phyloP scores from a whole-genome alignment of 805 yeast species.

The Candida multigemmis region DNA sequence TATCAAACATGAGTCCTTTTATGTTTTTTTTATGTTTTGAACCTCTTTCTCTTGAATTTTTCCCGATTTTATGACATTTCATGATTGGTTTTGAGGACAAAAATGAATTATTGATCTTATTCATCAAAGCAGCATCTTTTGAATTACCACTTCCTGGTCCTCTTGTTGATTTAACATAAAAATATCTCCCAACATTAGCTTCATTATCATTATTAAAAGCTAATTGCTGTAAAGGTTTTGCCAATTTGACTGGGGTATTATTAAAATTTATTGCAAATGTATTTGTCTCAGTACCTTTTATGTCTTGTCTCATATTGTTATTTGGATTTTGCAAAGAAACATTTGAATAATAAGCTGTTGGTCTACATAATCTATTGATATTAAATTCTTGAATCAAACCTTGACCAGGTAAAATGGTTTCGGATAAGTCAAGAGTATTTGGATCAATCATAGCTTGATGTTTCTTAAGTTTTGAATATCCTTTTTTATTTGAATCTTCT shows the following conservation, averaged over 20 bases:
- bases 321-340: background rate
- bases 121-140: conserved; percentile 33
- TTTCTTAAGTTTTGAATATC: conserved; percentile 21
- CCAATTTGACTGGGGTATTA: conserved; percentile 8
- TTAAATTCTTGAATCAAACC: conserved; percentile 35
- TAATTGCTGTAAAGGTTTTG: conserved; percentile 26
- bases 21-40: conserved; percentile 13
- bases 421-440: conserved; percentile 28
- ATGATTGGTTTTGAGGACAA: conserved; percentile 6
- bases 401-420: conserved; percentile 33
- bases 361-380: conserved; percentile 29
- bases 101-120: conserved; percentile 27
- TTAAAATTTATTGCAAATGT: background rate
- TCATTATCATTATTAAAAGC: conserved; percentile 27
- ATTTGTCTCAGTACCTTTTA: conserved; percentile 1
- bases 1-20: conserved; percentile 30
- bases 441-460: conserved; percentile 26
- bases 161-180: conserved; percentile 29
- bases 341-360: conserved; percentile 29
- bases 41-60: conserved; percentile 1
- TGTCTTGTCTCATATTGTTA: background rate
- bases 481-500: conserved; percentile 10
- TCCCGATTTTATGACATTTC: conserved; percentile 2
- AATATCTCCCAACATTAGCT: conserved; percentile 26
- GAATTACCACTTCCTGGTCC: conserved; percentile 40